Evolutionary conservation across 2,329 filamentous ascomycete genomes (phyloP).

Genomic region (Fusarium sp.): DNA sequence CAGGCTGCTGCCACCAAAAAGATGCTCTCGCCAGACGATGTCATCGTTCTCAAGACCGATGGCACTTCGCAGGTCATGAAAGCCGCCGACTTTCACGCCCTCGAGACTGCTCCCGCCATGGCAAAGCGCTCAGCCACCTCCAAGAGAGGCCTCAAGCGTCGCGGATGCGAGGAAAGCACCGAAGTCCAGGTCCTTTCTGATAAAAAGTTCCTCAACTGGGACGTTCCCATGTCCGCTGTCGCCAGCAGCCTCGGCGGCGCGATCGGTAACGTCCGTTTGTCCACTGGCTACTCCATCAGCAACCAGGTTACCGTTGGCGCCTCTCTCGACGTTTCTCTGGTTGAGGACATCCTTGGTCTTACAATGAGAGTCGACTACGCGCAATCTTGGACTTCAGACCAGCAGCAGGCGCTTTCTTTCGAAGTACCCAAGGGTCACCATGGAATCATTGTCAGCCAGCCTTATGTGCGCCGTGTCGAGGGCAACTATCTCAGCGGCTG

Average conservation of each 20-base stretch:
- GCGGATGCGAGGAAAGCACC: constrained; percentile 33
- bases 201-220: constrained; percentile 41
- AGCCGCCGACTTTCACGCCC: constrained; percentile 28
- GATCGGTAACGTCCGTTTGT: constrained; percentile 25
- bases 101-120: constrained; percentile 22
- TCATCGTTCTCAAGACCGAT: constrained; percentile 36
- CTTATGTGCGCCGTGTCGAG: constrained; percentile 36
- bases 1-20: constrained; percentile 23
- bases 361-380: constrained; percentile 29
- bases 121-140: neutral
- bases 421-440: constrained; percentile 29
- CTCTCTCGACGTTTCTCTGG: constrained; percentile 3
- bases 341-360: constrained; percentile 11
- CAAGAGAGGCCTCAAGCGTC: constrained; percentile 8
- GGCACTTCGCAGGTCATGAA: constrained; percentile 38
- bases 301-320: constrained; percentile 26
- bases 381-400: constrained; percentile 26
- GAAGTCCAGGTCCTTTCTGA: constrained; percentile 37
- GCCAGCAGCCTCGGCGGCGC: constrained; percentile 34
- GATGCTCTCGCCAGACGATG: constrained; percentile 26
- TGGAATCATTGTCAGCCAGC: constrained; percentile 41
- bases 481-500: constrained; percentile 33
- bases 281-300: constrained; percentile 24
- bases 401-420: constrained; percentile 32
- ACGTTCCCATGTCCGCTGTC: constrained; percentile 39